phyloP scores from a whole-genome alignment of 1,139 yeast species.

The Williopsis jadinii region DNA sequence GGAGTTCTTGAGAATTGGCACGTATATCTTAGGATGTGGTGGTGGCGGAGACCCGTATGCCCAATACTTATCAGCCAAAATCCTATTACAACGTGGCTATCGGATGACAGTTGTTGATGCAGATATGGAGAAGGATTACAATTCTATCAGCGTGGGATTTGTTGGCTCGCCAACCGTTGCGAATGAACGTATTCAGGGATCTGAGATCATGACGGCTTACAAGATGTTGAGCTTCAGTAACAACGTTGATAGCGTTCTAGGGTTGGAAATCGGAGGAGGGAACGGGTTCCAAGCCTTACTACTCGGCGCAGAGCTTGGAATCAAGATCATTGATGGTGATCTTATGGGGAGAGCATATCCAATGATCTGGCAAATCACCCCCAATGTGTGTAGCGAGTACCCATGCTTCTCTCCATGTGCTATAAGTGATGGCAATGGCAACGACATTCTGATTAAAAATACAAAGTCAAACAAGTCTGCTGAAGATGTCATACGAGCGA shows the following conservation, averaged over 20 bases:
- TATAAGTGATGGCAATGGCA: conserved; percentile 40
- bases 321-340: conserved; percentile 33
- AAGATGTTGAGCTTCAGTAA: conserved; percentile 15
- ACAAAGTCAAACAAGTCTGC: conserved; percentile 29
- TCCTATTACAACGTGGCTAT: conserved; percentile 29
- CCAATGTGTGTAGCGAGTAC: conserved; percentile 24
- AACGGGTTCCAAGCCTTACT: conserved; percentile 36
- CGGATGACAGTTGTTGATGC: conserved; percentile 30
- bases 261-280: conserved; percentile 31
- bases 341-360: conserved; percentile 44
- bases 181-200: conserved; percentile 34
- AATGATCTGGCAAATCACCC: conserved; percentile 34
- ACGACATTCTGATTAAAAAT: conserved; percentile 30
- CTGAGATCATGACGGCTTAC: conserved; percentile 18
- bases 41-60: conserved; percentile 44
- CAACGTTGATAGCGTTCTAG: conserved; percentile 30
- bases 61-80: conserved; percentile 29
- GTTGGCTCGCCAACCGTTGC: conserved; percentile 44
- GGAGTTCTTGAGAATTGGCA: conserved; percentile 35
- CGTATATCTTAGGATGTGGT: conserved; percentile 42
- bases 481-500: conserved; percentile 35
- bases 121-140: conserved; percentile 27
- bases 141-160: conserved; percentile 32
- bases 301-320: conserved; percentile 20
- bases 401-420: conserved; percentile 30